phyloP scores from a whole-genome alignment of 2,329 filamentous ascomycete genomes.

The Didymella pomorum region DNA sequence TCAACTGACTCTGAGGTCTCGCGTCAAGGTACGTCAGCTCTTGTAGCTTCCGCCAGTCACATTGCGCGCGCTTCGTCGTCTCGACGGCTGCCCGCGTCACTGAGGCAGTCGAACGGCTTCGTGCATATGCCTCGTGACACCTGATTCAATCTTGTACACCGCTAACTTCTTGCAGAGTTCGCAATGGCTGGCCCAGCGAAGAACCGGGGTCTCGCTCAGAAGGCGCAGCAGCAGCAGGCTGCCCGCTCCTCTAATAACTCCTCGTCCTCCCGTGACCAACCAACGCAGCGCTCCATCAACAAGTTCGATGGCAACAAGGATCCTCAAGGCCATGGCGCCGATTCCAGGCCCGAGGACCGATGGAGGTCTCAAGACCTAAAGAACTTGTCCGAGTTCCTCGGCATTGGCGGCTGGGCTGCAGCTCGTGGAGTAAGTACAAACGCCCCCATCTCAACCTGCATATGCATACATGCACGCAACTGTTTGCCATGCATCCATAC shows the following conservation, averaged over 20 bases:
- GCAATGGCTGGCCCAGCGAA: slow-evolving; percentile 52
- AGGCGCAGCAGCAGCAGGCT: slow-evolving; percentile 19
- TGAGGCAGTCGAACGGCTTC: slow-evolving; percentile 6
- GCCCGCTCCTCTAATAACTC: slow-evolving; percentile 39
- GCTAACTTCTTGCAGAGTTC: slow-evolving; percentile 33
- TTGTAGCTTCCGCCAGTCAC: background rate
- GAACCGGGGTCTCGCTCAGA: slow-evolving; percentile 32
- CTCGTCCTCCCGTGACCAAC: slow-evolving; percentile 34
- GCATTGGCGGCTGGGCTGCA: slow-evolving; percentile 45
- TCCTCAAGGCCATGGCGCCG: slow-evolving; percentile 20
- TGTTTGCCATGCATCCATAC: slow-evolving; percentile 2
- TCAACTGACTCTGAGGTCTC: slow-evolving; percentile 12
- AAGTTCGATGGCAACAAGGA: slow-evolving; percentile 49
- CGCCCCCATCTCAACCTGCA: slow-evolving; percentile 14
- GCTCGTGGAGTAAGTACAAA: slow-evolving; percentile 50
- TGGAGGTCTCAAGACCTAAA: slow-evolving; percentile 43
- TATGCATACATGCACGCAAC: slow-evolving; percentile 17
- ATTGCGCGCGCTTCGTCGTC: background rate
- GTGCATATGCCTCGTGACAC: slow-evolving; percentile 2
- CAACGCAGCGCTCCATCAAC: slow-evolving; percentile 39
- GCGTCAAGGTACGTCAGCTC: slow-evolving; percentile 27
- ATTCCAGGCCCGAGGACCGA: slow-evolving; percentile 22
- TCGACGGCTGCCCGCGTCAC: background rate
- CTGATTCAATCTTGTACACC: slow-evolving; percentile 11
- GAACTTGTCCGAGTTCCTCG: slow-evolving; percentile 49